Conservation (phyloP, 1,284 basidiomycete species). For the Ganoderma boninense region DNA sequence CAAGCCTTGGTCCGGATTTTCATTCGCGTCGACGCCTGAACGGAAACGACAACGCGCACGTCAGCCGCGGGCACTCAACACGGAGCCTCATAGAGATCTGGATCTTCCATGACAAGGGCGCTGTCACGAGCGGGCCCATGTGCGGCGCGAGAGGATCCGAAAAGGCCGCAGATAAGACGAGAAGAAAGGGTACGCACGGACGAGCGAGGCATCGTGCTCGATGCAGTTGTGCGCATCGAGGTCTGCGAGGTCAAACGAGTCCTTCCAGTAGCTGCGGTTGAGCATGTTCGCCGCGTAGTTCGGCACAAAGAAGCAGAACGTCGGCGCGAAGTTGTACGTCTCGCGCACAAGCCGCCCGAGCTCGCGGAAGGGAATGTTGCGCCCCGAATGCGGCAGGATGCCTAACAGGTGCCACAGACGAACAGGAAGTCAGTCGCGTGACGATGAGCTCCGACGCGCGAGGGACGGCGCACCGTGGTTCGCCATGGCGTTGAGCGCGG, state of each 20-base stretch:
- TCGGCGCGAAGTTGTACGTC: slow-evolving; percentile 74
- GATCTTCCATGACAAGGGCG: neutral
- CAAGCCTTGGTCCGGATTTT: slow-evolving; percentile 26
- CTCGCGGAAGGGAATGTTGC: slow-evolving; percentile 70
- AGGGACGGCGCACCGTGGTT: slow-evolving; percentile 67
- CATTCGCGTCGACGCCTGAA: slow-evolving; percentile 18
- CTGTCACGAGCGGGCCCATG: neutral
- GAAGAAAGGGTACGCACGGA: slow-evolving; percentile 49
- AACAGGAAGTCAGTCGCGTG: neutral
- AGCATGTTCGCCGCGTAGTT: slow-evolving; percentile 66
- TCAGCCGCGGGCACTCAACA: neutral
- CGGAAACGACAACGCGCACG: neutral
- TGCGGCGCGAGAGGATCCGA: neutral
- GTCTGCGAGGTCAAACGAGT: slow-evolving; percentile 69
- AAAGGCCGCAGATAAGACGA: neutral
- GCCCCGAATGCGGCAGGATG: slow-evolving; percentile 70
- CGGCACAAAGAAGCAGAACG: slow-evolving; percentile 71
- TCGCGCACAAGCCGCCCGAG: slow-evolving; percentile 53
- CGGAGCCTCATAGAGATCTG: neutral
- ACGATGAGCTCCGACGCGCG: neutral
- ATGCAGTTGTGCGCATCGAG: slow-evolving; percentile 78
- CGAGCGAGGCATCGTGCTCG: slow-evolving; percentile 79
- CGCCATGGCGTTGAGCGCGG: slow-evolving; percentile 77
- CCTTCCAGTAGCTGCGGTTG: slow-evolving; percentile 60
- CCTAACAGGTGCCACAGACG: slow-evolving; percentile 48